Base-by-base conservation (phyloP, 306 rosid genomes). In the Glycyrrhiza uralensis region DNA sequence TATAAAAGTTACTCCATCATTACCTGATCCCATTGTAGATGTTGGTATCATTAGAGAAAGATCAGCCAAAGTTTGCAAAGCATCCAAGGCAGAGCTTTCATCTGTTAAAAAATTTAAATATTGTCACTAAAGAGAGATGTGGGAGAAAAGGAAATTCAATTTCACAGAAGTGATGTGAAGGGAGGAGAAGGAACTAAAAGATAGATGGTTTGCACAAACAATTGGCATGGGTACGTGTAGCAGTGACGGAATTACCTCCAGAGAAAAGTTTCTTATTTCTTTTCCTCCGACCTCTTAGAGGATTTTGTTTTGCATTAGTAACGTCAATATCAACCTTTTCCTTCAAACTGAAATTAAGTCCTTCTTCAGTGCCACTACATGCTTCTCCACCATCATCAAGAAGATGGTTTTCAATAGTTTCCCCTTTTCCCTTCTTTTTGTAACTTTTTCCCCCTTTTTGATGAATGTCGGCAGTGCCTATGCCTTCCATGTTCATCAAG, bases 331-430 rank as follows among this genome's bases (percentile, higher is more conserved):
- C 89, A 74, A 76, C 59, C 57, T 82, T 81, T 56, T 78, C 91
- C 79, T 78, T 83, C 74, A 39, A 33, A 62, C 74, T 83, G 65
- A 38, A 71, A 24, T 63, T 69, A 42, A 78, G 78, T 57, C 85
- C 95, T 82, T 78, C 93, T 74, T 86, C 94, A 45, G 95, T 86
- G 56, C 89, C 91, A 76, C 89, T 86, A 75, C 89, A 86, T 58
- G 91, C 91, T 80, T 86, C 91, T 39, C 89, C 86, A 63, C 95
- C 89, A 84, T 88, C 87, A 66, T 86, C 89, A 79, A 73, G 63
- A 47, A 65, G 80, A 78, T 81, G 75, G 61, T 76, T 76, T 72
- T 74, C 66, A 80, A 64, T 69, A 32, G 68, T 82, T 77, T 84
- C 79, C 66, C 72, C 75, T 51, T 79, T 86, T 71, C 66, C 87